Base-by-base conservation (phyloP, 2,329 filamentous ascomycete genomes). In the Aspergillus intermedius region DNA sequence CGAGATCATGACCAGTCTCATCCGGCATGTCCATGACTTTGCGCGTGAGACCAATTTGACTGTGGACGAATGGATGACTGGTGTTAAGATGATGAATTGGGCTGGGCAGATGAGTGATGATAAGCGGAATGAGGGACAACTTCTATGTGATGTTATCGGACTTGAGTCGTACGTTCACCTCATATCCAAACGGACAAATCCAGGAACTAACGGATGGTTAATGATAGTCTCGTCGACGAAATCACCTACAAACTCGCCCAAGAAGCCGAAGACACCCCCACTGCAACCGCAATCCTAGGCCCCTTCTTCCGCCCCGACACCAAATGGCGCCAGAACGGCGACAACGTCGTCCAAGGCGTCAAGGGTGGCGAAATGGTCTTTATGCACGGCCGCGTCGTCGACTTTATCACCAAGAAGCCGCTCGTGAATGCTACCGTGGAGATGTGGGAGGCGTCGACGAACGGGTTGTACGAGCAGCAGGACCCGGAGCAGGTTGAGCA, bases 231-330 rank as follows among this genome's bases (percentile, higher is more conserved):
- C 3, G 86, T 91, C 42, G 88, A 91, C 65, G 87, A 91, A 65
- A 91, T 93, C 61, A 88, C 86, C 48, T 86, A 83, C 70, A 83
- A 81, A 52, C 74, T 79, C 45, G 77, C 78, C 25, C 77, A 77
- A 44, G 72, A 76, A 47, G 71, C 73, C 12, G 61, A 71, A 12
- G 75, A 77, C 35, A 74, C 74, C 1, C 75, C 82, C 9, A 93
- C 88, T 4, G 80, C 87, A 2, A 87, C 86, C 3, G 83, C 88
- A 37, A 89, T 95, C 55, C 78, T 95, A 0, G 89, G 89, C 0
- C 89, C 89, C 1, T 95, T 95, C 72, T 94, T 87, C 80, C 79
- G 87, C 5, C 77, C 81, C 40, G 78, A 90, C 57, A 82, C 88
- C 0, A 88, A 88, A 4, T 71, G 78, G 49, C 78, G 84, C 42